Base-by-base conservation (phyloP, 2,329 filamentous ascomycete genomes). In the Geoglossum cookeanum region DNA sequence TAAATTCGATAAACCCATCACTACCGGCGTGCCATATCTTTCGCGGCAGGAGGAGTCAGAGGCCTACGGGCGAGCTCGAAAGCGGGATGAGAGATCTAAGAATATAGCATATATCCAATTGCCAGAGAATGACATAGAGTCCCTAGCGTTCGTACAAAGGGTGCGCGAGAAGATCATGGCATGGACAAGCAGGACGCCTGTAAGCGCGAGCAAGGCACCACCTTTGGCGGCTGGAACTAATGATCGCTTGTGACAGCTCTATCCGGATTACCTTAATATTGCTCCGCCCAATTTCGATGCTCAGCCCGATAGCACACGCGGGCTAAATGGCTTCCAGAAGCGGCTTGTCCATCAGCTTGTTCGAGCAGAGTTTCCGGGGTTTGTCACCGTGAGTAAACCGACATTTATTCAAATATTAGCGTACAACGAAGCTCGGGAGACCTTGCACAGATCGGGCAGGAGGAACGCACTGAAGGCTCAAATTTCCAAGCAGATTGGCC, bases 331-430 rank as follows among this genome's bases (percentile, higher is more conserved):
- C 0, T 84, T 78, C 62, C 81, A 86, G 64, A 79, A 81, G 65
- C 74, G 79, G 37, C 71, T 86, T 4, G 74, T 85, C 0, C 78
- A 85, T 63, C 81, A 85, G 62, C 70, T 84, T 11, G 74, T 86
- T n/a, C 74, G 79, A 11, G 75, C 74, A 13, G 81, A 85, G 61
- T 86, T 74, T 57, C 70, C 71, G 33, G 62, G 60, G 27, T 61
- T 74, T 49, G 68, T 68, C 35, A 69, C 71, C 2, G 64, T 69
- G 11, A 65, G 68, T 11, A 68, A 66, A 57, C 59, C 64, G 7
- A 63, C 64, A 13, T 74, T 71, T 59, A 63, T 75, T 3, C 70
- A 71, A 56, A 67, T 75, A 39, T 64, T 70, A 11, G 60, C 65
- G 3, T 68, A 66, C 35, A 65, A 72, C 54, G 62, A 67, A 49